These are phyloP conservation scores for Cyclotella choctawhatcheeana DNA, from an alignment of 108 stramenopile genomes.

Conservation along the genomic window DNA sequence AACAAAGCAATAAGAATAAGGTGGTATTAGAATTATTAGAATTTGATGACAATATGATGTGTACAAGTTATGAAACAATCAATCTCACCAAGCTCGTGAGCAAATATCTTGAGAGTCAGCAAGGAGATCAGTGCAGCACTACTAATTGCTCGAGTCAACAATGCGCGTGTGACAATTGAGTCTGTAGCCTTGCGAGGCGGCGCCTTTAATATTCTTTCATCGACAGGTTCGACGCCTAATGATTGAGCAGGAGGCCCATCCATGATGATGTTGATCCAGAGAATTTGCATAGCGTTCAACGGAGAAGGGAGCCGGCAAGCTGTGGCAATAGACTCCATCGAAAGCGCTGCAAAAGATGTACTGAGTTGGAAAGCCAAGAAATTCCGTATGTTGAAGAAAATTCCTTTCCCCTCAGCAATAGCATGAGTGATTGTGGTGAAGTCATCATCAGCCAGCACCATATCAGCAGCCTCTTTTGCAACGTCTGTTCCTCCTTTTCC, in stretches of 20 bases:
- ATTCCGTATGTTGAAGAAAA: conserved; percentile 98
- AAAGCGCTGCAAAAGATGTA: conserved; percentile 94
- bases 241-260: conserved; percentile 95
- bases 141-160: conserved; percentile 83
- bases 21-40: too few species aligned
- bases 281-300: conserved; percentile 93
- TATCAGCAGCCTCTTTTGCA: conserved; percentile 97
- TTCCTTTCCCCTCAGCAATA: conserved; percentile 96
- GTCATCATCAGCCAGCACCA: conserved; percentile 94
- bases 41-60: too few species aligned
- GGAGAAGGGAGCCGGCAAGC: conserved; percentile 88
- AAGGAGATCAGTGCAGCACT: conserved; percentile 89
- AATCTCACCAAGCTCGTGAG: conserved; percentile 68
- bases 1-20: background rate
- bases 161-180: conserved; percentile 86
- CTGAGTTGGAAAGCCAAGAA: conserved; percentile 96
- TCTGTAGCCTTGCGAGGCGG: conserved; percentile 91
- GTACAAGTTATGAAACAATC: too few species aligned
- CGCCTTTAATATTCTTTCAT: conserved; percentile 79
- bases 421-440: conserved; percentile 92
- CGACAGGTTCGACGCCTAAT: conserved; percentile 94
- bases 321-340: conserved; percentile 91
- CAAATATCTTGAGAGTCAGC: conserved; percentile 89
- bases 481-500: conserved; percentile 96
- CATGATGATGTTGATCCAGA: conserved; percentile 98